Base-by-base conservation (phyloP, 78 protist species). In the Dictyostelium intermedium region DNA sequence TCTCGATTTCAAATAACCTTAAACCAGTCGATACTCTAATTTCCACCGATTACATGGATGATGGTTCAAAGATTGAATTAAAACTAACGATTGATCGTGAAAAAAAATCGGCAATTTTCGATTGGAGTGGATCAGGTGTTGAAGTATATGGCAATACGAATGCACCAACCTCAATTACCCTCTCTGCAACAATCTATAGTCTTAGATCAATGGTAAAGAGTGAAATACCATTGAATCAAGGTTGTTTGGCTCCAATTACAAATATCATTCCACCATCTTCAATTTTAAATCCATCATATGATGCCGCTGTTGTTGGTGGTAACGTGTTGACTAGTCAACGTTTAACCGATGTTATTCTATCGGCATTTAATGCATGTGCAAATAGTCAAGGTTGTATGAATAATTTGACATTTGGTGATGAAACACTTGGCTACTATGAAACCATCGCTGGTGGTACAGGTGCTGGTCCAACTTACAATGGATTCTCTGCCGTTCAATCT, bases 381-480 rank as follows among this genome's bases (percentile, higher is more conserved):
- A 76, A 81, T 30, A 41, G 82, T n/a, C 98, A 98, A 83, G 99
- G 99, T 8, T 96, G 98, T 92, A 98, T 98, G 98, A 99, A 99
- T 83, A 99, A 99, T 69, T 41, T 99, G 5, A 99, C 99, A 16
- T 99, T 98, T 70, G 99, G 99, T 27, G 97, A 97, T 72, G 97
- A 80, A 32, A 50, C 87, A 30, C 2, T 84, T 13, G 98, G 98
- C 25, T 99, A 98, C 83, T 99, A 99, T 85, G 99, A 99, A 95
- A 99, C 99, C 7, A 98, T 99, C 27, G 97, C 97, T 1, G 99
- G 99, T 39, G 99, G 99, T 25, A 76, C 97, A 13, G 99, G 99
- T n/a, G 99, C 99, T 37, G 99, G 99, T 20, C 97, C 97, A 14
- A 30, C 7, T 11, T 95, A 45, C 25, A 27, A 97, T 73, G 99